Conservation (phyloP, 73 alveolate species). For the Paramecium caudatum region DNA sequence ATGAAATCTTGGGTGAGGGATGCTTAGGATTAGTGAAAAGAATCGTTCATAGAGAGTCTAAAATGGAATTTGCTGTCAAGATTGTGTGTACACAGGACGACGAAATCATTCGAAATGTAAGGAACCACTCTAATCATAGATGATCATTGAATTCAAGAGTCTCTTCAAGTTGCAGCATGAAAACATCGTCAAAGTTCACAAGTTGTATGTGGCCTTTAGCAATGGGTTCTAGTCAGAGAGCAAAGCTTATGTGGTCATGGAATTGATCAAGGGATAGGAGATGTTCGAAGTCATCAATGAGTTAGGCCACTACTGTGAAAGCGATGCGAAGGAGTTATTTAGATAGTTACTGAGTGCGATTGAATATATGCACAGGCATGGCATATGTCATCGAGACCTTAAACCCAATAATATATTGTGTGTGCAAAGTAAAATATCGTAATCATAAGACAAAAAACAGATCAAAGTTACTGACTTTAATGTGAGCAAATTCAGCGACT, state of each 20-base stretch:
- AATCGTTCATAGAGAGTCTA: conserved; percentile 41
- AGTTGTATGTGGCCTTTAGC: conserved; percentile 62
- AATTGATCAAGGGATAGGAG: conserved; percentile 73
- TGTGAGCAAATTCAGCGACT: conserved; percentile 73
- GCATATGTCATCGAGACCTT: conserved; percentile 70
- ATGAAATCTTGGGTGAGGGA: conserved; percentile 77
- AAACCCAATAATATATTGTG: conserved; percentile 72
- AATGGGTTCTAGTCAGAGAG: conserved; percentile 70
- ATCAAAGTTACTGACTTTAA: conserved; percentile 70
- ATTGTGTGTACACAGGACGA: conserved; percentile 64
- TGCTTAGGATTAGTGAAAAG: conserved; percentile 74
- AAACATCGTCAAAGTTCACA: conserved; percentile 73
- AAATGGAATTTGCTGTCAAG: conserved; percentile 57
- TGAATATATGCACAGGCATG: conserved; percentile 70
- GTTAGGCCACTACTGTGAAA: conserved; percentile 71
- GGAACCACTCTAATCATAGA: background rate
- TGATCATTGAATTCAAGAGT: conserved; percentile 69
- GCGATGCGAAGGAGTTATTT: conserved; percentile 63
- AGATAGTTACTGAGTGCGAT: conserved; percentile 65
- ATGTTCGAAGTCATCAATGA: conserved; percentile 74
- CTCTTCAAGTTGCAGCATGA: conserved; percentile 67
- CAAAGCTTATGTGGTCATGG: conserved; percentile 67
- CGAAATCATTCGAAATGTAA: conserved; percentile 66
- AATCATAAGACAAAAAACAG: conserved; percentile 57
- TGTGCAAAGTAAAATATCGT: background rate